Evolutionary conservation across 2,329 filamentous ascomycete species (phyloP).

Genomic region (Diaporthe ilicicola): DNA sequence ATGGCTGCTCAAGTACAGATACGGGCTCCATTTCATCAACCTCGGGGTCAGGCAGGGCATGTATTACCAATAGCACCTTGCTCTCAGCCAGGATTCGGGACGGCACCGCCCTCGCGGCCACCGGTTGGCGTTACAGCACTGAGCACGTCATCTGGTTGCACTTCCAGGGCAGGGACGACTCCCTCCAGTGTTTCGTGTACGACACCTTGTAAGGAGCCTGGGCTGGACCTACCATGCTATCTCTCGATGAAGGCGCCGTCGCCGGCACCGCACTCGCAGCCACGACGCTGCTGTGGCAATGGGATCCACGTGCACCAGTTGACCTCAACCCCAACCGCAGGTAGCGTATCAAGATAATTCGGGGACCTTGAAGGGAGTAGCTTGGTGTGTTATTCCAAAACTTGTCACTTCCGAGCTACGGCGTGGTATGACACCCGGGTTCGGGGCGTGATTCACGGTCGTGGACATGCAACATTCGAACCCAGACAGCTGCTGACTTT

Average conservation of each 20-base stretch:
- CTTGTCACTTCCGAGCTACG: neutral
- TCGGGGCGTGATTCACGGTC: neutral
- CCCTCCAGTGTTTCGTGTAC: neutral
- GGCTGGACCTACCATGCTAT: neutral
- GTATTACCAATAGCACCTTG: neutral
- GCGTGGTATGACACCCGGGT: neutral
- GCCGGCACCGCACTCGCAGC: constrained; percentile 4
- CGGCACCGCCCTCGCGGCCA: constrained; percentile 8
- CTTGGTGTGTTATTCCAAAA: neutral
- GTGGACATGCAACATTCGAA: neutral
- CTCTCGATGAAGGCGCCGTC: neutral
- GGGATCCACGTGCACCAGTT: neutral
- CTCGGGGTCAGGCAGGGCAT: neutral
- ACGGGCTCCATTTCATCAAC: neutral
- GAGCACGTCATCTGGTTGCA: constrained; percentile 14
- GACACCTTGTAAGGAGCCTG: neutral
- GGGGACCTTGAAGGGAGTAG: neutral
- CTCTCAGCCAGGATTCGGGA: neutral
- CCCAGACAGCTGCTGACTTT: neutral
- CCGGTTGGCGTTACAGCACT: constrained; percentile 5
- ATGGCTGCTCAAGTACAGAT: neutral
- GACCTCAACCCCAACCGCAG: constrained; percentile 6
- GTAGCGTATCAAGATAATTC: constrained; percentile 4
- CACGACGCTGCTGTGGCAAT: constrained; percentile 3
- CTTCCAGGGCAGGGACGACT: neutral